Conservation (phyloP, 2,329 filamentous ascomycete genomes). For the Berkeleyomyces rouxiae region DNA sequence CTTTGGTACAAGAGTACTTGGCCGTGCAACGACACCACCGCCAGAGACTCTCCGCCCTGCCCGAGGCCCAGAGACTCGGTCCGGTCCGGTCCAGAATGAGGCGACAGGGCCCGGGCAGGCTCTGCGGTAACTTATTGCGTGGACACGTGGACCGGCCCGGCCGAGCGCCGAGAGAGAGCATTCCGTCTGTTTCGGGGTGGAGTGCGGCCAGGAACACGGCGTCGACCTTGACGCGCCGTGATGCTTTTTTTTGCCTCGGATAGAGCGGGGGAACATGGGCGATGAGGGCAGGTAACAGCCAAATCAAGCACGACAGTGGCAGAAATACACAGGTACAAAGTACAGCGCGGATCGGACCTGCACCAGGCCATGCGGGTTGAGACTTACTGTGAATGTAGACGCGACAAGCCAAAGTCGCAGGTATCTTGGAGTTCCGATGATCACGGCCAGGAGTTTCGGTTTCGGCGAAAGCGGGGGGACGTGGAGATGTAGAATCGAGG, state of each 20-base stretch:
- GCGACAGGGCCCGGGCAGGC: too few species aligned
- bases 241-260: background rate
- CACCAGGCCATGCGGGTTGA: background rate
- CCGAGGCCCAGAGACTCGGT: background rate
- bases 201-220: background rate
- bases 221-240: background rate
- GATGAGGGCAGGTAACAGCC: background rate
- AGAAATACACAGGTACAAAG: background rate
- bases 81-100: background rate
- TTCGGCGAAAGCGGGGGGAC: background rate
- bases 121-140: too few species aligned
- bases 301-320: background rate
- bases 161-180: too few species aligned
- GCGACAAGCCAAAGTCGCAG: background rate
- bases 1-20: background rate
- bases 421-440: background rate
- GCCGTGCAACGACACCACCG: background rate
- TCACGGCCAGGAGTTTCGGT: background rate
- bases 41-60: background rate
- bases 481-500: background rate
- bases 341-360: background rate
- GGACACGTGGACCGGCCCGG: too few species aligned
- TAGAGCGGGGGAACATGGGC: background rate
- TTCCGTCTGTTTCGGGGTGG: too few species aligned
- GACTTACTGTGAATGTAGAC: background rate